Evolutionary conservation across 805 yeast species (phyloP).

Genomic region (Candida nitratophila): DNA sequence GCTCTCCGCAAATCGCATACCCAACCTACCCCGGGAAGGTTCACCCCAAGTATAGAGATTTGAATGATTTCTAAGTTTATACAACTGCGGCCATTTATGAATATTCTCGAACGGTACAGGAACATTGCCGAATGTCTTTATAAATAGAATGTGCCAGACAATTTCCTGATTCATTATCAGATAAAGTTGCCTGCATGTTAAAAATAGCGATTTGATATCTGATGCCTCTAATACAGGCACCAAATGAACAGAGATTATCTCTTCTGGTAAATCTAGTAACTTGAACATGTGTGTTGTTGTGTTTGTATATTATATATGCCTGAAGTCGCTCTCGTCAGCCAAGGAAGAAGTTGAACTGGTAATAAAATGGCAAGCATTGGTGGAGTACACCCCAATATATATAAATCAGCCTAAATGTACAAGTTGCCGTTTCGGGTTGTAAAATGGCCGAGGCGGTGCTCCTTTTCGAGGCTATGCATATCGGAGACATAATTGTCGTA

Average conservation of each 20-base stretch:
- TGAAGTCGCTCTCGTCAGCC: too few relatives aligned
- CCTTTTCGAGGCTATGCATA: too few relatives aligned
- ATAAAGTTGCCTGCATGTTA: constrained; percentile 32
- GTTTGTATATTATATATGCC: neutral
- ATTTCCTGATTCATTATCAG: constrained; percentile 29
- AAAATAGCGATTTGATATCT: constrained; percentile 35
- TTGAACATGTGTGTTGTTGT: neutral
- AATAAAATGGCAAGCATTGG: neutral
- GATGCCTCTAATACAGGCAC: constrained; percentile 25
- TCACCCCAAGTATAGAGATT: constrained; percentile 46
- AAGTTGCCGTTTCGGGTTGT: too few relatives aligned
- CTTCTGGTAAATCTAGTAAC: constrained; percentile 10
- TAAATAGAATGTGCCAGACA: constrained; percentile 38
- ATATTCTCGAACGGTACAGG: constrained; percentile 33
- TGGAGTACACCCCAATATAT: too few relatives aligned
- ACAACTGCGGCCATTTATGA: constrained; percentile 45
- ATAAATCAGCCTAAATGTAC: neutral
- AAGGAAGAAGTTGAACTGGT: too few relatives aligned
- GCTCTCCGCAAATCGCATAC: constrained; percentile 20
- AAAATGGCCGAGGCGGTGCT: too few relatives aligned
- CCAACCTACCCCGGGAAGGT: constrained; percentile 37
- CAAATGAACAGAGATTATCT: constrained; percentile 30
- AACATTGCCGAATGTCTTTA: constrained; percentile 36
- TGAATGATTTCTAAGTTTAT: constrained; percentile 31
- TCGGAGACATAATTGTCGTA: too few relatives aligned